A percentile compares a stretch with the other conserved stretches of the same genome.
Conservation (phyloP, 2,329 filamentous ascomycete genomes). For the Polytolypa hystricis region DNA sequence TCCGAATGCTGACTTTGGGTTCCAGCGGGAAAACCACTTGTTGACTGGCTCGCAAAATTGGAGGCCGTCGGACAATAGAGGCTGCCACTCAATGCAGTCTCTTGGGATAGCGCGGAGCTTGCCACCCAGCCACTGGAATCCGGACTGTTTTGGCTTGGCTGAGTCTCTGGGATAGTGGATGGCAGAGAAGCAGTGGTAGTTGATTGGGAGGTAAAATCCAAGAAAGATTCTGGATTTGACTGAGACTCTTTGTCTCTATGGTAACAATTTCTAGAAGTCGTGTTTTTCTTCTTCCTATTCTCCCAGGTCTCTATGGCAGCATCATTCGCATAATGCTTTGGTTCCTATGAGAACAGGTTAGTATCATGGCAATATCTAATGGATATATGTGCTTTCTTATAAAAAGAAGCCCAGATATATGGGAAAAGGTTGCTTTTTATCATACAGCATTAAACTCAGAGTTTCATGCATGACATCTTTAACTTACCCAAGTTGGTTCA, state of each 20-base stretch:
- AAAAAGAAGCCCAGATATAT: too few relatives aligned
- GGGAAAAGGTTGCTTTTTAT: too few relatives aligned
- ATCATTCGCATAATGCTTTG: conserved; percentile 24
- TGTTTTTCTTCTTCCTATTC: conserved; percentile 14
- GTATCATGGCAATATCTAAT: too few relatives aligned
- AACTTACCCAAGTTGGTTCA: conserved; percentile 29
- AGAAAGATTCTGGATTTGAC: conserved; percentile 1
- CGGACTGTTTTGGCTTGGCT: conserved; percentile 6
- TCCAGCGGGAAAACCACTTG: conserved; percentile 1
- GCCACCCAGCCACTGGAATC: neutral
- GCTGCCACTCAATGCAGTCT: conserved; percentile 6
- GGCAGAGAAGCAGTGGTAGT: conserved; percentile 1
- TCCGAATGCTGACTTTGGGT: conserved; percentile 1
- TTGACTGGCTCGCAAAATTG: conserved; percentile 5
- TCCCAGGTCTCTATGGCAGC: conserved; percentile 22
- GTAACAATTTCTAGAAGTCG: conserved; percentile 5
- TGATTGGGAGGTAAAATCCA: neutral
- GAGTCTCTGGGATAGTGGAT: conserved; percentile 8
- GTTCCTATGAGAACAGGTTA: too few relatives aligned
- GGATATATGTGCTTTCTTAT: too few relatives aligned
- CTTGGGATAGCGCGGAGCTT: conserved; percentile 6
- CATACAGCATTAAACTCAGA: too few relatives aligned
- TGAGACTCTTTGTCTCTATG: conserved; percentile 8
- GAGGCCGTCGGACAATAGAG: conserved; percentile 5
- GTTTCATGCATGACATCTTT: too few relatives aligned